A percentile compares a stretch with the other conserved stretches of the same genome.
Conservation (phyloP, 805 yeast species). For the Zygosaccharomyces siamensis region DNA sequence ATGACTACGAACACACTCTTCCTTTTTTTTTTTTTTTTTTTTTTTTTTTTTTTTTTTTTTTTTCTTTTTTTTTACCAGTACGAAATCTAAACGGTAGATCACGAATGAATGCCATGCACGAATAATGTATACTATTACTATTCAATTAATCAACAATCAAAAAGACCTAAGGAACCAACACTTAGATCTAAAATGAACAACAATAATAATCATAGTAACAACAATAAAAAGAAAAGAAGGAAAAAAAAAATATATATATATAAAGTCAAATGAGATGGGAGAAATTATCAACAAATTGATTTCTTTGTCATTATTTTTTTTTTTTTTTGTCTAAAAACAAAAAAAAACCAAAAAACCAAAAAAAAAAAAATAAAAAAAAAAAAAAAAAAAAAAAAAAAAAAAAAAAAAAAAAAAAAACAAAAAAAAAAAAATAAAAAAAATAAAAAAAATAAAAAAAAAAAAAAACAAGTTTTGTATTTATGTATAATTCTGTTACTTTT, state of each 20-base stretch:
- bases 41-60: constrained; percentile 1
- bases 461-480: neutral
- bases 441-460: too few relatives aligned
- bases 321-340: neutral
- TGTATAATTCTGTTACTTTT: neutral
- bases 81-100: constrained; percentile 5
- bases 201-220: neutral
- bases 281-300: neutral
- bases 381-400: too few relatives aligned
- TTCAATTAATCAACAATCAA: neutral
- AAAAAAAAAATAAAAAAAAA: too few relatives aligned
- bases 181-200: neutral
- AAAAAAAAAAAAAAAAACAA: too few relatives aligned
- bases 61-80: neutral
- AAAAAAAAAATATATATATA: neutral
- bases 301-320: neutral
- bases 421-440: too few relatives aligned
- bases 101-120: constrained; percentile 4
- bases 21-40: neutral
- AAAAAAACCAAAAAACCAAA: too few relatives aligned
- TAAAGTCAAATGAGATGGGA: neutral
- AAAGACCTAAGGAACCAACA: neutral
- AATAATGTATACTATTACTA: constrained; percentile 4
- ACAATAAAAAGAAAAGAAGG: neutral
- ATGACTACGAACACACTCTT: constrained; percentile 7